Evolutionary conservation across 768 basidiomycete genomes (phyloP).

Genomic region (Rubroboletus pulcherrimus): DNA sequence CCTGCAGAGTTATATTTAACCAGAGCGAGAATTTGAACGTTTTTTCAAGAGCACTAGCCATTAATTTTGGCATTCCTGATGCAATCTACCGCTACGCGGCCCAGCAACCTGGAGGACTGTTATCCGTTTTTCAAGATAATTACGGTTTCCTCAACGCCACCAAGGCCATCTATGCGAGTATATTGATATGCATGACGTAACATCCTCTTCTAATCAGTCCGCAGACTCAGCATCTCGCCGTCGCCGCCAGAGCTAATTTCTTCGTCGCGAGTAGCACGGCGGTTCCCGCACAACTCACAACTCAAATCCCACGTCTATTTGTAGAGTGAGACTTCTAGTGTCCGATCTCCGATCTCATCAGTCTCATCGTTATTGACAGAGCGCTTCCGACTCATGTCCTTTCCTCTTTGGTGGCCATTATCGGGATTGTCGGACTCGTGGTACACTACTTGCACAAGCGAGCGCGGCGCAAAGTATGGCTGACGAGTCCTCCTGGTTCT

Average conservation of each 20-base stretch:
- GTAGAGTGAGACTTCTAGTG: constrained; percentile 46
- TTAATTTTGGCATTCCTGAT: constrained; percentile 51
- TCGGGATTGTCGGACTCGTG: constrained; percentile 45
- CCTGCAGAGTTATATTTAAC: constrained; percentile 40
- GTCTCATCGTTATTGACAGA: constrained; percentile 31
- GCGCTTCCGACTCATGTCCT: constrained; percentile 51
- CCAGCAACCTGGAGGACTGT: constrained; percentile 38
- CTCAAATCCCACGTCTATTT: constrained; percentile 46
- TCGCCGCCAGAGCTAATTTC: constrained; percentile 56
- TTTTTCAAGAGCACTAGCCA: constrained; percentile 47
- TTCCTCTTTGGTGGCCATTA: constrained; percentile 43
- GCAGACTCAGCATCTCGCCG: constrained; percentile 56
- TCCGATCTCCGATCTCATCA: neutral
- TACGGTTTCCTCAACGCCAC: constrained; percentile 56
- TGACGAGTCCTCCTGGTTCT: constrained; percentile 55
- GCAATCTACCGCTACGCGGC: constrained; percentile 55
- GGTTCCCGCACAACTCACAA: constrained; percentile 38
- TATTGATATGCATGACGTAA: neutral
- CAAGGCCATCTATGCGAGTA: constrained; percentile 30
- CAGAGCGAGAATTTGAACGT: constrained; percentile 42
- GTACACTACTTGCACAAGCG: constrained; percentile 47
- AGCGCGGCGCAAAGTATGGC: constrained; percentile 45
- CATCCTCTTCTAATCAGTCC: neutral
- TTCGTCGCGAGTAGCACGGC: constrained; percentile 43
- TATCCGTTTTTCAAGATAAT: constrained; percentile 44